Evolutionary conservation across 176 grass and related monocot species (phyloP).

Genomic region (Puccinellia tenuiflora): DNA sequence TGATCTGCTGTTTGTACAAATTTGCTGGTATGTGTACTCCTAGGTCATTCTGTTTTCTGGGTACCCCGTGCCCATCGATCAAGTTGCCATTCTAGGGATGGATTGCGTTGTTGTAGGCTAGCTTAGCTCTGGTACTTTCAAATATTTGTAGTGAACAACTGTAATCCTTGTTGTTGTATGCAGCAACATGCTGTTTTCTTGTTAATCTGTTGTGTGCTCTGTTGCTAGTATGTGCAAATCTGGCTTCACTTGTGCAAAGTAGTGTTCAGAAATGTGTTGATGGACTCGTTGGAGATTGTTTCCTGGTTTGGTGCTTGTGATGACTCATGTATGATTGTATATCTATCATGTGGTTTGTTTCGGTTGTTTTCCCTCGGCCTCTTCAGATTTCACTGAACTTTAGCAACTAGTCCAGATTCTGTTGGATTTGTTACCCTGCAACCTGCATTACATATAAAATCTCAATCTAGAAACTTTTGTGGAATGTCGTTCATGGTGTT

Average conservation of each 20-base stretch:
- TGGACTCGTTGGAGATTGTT: background rate
- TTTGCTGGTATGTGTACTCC: background rate
- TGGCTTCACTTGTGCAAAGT: background rate
- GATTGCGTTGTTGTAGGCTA: background rate
- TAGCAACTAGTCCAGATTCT: background rate
- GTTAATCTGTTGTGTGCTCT: background rate
- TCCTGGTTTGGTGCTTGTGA: background rate
- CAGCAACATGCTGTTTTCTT: background rate
- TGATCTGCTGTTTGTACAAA: conserved; percentile 25
- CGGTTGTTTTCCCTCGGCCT: background rate
- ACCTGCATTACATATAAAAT: no score
- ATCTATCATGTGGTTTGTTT: background rate
- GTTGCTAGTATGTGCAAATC: background rate
- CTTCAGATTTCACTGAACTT: background rate
- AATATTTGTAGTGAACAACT: background rate
- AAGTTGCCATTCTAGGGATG: background rate
- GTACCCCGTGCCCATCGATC: background rate
- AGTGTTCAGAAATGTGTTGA: background rate
- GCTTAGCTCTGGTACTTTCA: background rate
- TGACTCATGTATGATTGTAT: background rate
- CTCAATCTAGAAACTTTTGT: no score
- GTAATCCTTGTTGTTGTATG: background rate
- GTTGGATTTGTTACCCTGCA: background rate
- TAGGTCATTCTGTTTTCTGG: background rate
- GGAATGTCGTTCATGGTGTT: no score